These are phyloP conservation scores for Truncatella angustata DNA, from an alignment of 2,329 filamentous ascomycete species.

Conservation along the genomic window DNA sequence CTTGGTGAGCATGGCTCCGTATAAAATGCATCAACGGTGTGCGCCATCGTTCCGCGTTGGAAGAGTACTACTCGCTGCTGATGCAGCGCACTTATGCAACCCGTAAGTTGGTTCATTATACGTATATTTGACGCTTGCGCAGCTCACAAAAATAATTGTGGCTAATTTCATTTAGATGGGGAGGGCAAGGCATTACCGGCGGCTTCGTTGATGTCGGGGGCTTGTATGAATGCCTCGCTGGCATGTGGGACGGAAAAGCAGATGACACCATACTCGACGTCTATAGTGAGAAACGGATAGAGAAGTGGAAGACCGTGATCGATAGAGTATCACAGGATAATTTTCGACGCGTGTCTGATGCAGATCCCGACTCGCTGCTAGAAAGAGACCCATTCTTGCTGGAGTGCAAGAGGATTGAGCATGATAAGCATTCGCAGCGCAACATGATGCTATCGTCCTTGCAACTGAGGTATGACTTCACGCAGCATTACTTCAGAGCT, in stretches of 20 bases:
- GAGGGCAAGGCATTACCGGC: constrained; percentile 61
- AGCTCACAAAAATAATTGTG: background rate
- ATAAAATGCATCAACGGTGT: constrained; percentile 61
- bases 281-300: constrained; percentile 44
- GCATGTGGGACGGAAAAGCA: constrained; percentile 41
- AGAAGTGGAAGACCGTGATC: constrained; percentile 44
- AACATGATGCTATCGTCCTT: constrained; percentile 34
- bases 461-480: constrained; percentile 42
- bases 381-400: constrained; percentile 39
- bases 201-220: constrained; percentile 64
- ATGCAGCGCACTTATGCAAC: constrained; percentile 58
- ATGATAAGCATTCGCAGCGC: constrained; percentile 30
- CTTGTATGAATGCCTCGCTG: constrained; percentile 56
- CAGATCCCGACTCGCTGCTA: constrained; percentile 36
- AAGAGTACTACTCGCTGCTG: constrained; percentile 55
- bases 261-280: constrained; percentile 42
- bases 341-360: constrained; percentile 40
- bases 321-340: constrained; percentile 42
- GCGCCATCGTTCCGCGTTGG: constrained; percentile 57
- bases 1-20: constrained; percentile 56
- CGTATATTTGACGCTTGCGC: background rate
- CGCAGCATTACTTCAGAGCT: constrained; percentile 44
- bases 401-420: constrained; percentile 33
- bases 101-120: constrained; percentile 23
- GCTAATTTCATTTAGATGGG: constrained; percentile 35